Evolutionary conservation across 129 eudicot genomes (phyloP).

Genomic region (sunflower (Helianthus annuus)): DNA sequence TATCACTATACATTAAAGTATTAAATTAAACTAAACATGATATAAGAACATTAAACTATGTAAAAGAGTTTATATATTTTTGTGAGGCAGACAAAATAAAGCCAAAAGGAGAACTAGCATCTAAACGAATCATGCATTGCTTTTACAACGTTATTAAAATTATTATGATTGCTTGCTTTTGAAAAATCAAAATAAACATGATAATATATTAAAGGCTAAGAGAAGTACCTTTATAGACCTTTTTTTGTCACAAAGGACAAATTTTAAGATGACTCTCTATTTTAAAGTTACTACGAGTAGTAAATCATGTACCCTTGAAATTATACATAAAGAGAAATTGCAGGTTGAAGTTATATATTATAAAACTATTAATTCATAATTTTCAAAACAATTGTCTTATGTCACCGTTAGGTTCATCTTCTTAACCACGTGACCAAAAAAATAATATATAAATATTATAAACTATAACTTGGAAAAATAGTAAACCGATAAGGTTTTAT

Average conservation of each 20-base stretch:
- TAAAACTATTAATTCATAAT: no score
- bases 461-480: no score
- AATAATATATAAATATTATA: no score
- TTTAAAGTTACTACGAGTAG: neutral
- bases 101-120: constrained; percentile 5
- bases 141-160: constrained; percentile 2
- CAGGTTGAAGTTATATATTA: no score
- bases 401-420: no score
- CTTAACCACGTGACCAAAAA: no score
- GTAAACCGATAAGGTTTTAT: no score
- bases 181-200: constrained; percentile 13
- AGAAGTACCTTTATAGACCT: neutral
- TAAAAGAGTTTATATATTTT: neutral
- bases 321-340: no score
- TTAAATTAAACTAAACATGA: neutral
- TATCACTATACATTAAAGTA: neutral
- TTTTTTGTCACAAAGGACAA: neutral
- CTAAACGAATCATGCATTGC: constrained; percentile 12
- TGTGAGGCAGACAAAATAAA: neutral
- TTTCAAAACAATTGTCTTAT: no score
- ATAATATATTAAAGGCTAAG: constrained; percentile 5
- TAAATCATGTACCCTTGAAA: no score
- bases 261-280: neutral
- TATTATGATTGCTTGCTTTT: constrained; percentile 16
- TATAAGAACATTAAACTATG: neutral